Evolutionary conservation across 805 yeast species (phyloP), one percentile per base, ranked within the genome.

Genomic region (Suhomyces kilbournensis): DNA sequence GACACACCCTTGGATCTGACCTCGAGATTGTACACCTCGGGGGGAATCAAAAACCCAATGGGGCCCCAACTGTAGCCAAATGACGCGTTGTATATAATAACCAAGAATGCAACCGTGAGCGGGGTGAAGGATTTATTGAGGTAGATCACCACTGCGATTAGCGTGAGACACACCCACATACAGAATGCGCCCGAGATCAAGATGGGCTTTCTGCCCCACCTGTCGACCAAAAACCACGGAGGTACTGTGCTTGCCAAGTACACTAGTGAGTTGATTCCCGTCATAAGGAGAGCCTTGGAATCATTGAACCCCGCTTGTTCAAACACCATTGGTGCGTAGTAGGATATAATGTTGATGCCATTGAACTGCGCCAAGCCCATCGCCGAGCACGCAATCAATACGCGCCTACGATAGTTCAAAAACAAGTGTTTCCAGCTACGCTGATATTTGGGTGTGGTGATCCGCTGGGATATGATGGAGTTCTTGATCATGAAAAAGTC

Each of bases 331-430:
- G 84, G 83, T 0, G 86, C 84, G 56, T 82, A 83, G 60, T 81
- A 82, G 0, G 82, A 75, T 40, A 83, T 78, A 50, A 82, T 73
- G 60, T 83, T 83, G 57, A 82, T 82, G 20, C 87, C 87, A 52
- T 75, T 75, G 52, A 75, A 71, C 54, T 75, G 79, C 17, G 79
- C 79, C 64, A 74, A 74, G 9, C 71, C 75, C 59, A 75, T 61
- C 9, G 78, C 75, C 19, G 75, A 70, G 54, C 79, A 75, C 17
- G 72, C 79, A 53, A 75, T 53, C 46, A 69, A 60, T 17, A 73
- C 68, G 23, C 78, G 53, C 59, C 60, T 58, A 48, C 66, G 54
- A 60, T 79, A 76, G 49, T 65, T 69, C 43, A 62, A 62, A 50
- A 77, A 69, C 70, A 78, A 65, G 53, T 71, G 71, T 28, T 62